A percentile compares a stretch with the other conserved stretches of the same genome.
phyloP scores from a whole-genome alignment of 192 early-diverging fungal genomes.

The Martensiomyces pterosporus region DNA sequence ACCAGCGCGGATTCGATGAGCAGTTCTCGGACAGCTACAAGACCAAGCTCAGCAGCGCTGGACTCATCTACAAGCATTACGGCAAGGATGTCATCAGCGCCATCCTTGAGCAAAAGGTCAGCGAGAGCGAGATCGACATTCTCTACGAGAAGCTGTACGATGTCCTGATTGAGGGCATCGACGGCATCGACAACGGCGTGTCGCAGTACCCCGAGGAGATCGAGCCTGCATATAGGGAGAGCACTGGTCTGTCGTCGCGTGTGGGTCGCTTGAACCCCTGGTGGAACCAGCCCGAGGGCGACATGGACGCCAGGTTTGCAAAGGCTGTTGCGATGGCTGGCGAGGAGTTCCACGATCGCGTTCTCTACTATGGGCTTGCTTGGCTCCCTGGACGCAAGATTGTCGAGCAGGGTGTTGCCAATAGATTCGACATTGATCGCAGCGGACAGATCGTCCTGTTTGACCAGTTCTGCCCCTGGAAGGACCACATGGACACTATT shows the following conservation, averaged over 20 bases:
- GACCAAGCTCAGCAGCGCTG: slow-evolving; percentile 92
- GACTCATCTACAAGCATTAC: slow-evolving; percentile 96
- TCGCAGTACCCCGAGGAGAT: slow-evolving; percentile 76
- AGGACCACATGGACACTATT: slow-evolving; percentile 77
- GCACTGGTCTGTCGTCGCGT: slow-evolving; percentile 74
- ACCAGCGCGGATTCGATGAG: slow-evolving; percentile 90
- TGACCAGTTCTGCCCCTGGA: slow-evolving; percentile 88
- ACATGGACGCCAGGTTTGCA: slow-evolving; percentile 65
- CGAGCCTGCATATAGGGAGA: slow-evolving; percentile 76
- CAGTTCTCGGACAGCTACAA: slow-evolving; percentile 73
- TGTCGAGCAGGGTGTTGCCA: slow-evolving; percentile 68
- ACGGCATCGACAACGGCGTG: slow-evolving; percentile 93
- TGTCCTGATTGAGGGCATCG: slow-evolving; percentile 71
- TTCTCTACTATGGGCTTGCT: slow-evolving; percentile 64
- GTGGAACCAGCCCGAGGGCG: slow-evolving; percentile 85
- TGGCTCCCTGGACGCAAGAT: slow-evolving; percentile 90
- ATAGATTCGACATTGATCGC: slow-evolving; percentile 56
- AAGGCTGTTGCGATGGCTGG: slow-evolving; percentile 75
- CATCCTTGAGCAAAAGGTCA: slow-evolving; percentile 15
- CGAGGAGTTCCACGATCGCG: slow-evolving; percentile 63
- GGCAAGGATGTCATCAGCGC: slow-evolving; percentile 73
- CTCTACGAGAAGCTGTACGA: slow-evolving; percentile 85
- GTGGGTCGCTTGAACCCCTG: slow-evolving; percentile 87
- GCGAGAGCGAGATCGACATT: slow-evolving; percentile 57
- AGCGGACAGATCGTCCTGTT: slow-evolving; percentile 80